phyloP scores from a whole-genome alignment of 768 basidiomycete genomes.

The Lactarius pseudohatsudake region DNA sequence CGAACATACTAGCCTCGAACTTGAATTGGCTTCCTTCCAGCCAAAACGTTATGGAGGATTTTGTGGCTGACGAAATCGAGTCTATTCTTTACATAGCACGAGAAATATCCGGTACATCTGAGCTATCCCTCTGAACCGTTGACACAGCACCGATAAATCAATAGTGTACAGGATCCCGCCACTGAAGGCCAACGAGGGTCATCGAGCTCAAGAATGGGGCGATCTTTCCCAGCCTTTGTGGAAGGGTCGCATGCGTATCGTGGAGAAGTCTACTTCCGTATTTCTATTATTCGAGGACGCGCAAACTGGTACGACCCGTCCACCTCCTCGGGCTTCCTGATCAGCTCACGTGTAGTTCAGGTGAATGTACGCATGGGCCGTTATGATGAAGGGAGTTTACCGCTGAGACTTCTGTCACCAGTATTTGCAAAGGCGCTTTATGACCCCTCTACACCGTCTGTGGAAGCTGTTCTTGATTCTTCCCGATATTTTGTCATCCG shows the following conservation, averaged over 20 bases:
- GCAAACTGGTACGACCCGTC: constrained; percentile 57
- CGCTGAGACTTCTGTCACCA: constrained; percentile 33
- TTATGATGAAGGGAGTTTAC: constrained; percentile 7
- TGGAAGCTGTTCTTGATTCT: constrained; percentile 95
- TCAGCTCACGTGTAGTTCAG: constrained; percentile 35
- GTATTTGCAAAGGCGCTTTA: constrained; percentile 90
- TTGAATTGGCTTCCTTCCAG: neutral
- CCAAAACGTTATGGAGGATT: constrained; percentile 45
- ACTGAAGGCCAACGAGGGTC: constrained; percentile 81
- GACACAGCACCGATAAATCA: constrained; percentile 26
- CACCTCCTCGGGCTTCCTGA: neutral
- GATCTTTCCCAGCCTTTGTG: constrained; percentile 80
- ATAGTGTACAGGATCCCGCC: constrained; percentile 91
- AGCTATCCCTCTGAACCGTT: constrained; percentile 22
- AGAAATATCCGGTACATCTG: constrained; percentile 74
- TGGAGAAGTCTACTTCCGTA: constrained; percentile 71
- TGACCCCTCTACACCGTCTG: constrained; percentile 70
- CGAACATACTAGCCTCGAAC: neutral
- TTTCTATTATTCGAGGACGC: constrained; percentile 78
- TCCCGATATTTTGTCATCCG: constrained; percentile 93
- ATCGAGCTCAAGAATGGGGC: constrained; percentile 92
- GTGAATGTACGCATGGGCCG: constrained; percentile 59
- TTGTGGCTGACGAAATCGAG: constrained; percentile 75
- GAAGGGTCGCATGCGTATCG: constrained; percentile 87
- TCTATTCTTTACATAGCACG: constrained; percentile 88